These are phyloP conservation scores for Boletus pseudopeckii DNA, from an alignment of 768 basidiomycete genomes.

Conservation along the genomic window DNA sequence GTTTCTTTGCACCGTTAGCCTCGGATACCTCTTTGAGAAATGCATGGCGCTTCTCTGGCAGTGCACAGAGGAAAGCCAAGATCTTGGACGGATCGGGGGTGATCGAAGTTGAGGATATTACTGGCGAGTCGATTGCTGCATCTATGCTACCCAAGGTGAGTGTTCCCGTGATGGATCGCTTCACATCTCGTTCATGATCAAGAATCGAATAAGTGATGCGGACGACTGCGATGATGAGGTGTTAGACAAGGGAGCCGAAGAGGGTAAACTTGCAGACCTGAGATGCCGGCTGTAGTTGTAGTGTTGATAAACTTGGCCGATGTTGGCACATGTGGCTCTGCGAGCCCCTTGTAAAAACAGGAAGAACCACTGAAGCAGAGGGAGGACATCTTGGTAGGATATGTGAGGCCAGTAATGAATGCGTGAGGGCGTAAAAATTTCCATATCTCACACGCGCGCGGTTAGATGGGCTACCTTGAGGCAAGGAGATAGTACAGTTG, in stretches of 20 bases:
- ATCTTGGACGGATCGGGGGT: conserved; percentile 33
- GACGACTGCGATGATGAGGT: conserved; percentile 29
- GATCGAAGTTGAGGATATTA: conserved; percentile 11
- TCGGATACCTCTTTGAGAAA: conserved; percentile 40
- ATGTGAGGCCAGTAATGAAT: no score
- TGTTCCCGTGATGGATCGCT: conserved; percentile 41
- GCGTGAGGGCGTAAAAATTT: no score
- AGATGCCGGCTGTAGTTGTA: conserved; percentile 4
- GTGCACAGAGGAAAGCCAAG: conserved; percentile 20
- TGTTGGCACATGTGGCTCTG: conserved; percentile 39
- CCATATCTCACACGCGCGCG: no score
- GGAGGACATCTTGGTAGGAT: no score
- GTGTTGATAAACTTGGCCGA: conserved; percentile 34
- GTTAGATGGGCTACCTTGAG: no score
- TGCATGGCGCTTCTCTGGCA: conserved; percentile 40
- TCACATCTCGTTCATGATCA: conserved; percentile 41
- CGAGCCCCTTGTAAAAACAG: conserved; percentile 34
- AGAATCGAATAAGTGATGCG: conserved; percentile 45
- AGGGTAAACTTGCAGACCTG: conserved; percentile 13
- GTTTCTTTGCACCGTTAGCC: conserved; percentile 33
- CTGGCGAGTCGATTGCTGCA: conserved; percentile 1
- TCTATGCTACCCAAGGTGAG: conserved; percentile 28
- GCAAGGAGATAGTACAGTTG: no score
- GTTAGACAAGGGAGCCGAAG: no score
- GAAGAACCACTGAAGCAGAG: conserved; percentile 9